Conservation (phyloP, 2,329 filamentous ascomycete species). For the Plenodomus lindquistii region DNA sequence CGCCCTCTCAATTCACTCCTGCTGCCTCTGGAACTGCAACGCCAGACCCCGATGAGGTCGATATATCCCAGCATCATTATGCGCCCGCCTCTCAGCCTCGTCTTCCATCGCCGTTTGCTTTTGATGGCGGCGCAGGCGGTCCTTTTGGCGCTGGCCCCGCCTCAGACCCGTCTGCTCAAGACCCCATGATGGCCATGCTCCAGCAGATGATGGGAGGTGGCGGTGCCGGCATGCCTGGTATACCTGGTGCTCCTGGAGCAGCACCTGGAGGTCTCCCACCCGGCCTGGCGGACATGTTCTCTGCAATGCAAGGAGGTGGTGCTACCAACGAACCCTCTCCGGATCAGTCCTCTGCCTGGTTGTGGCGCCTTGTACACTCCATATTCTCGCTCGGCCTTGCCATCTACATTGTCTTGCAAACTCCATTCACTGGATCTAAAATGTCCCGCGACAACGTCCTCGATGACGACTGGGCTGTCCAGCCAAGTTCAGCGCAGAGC, state of each 20-base stretch:
- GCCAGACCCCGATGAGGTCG: constrained; percentile 71
- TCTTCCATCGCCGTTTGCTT: constrained; percentile 41
- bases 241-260: constrained; percentile 30
- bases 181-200: constrained; percentile 75
- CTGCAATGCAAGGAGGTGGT: constrained; percentile 51
- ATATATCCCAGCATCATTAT: constrained; percentile 77
- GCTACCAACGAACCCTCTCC: constrained; percentile 35
- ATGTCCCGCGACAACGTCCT: constrained; percentile 53
- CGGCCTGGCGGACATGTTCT: constrained; percentile 50
- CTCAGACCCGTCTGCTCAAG: constrained; percentile 49
- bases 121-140: constrained; percentile 27
- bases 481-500: constrained; percentile 43
- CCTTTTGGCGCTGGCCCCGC: constrained; percentile 23
- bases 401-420: constrained; percentile 69
- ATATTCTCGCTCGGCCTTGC: constrained; percentile 71
- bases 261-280: constrained; percentile 42
- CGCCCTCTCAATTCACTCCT: constrained; percentile 19
- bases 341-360: constrained; percentile 51
- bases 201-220: constrained; percentile 68
- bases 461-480: constrained; percentile 37
- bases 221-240: constrained; percentile 42
- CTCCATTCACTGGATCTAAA: constrained; percentile 70
- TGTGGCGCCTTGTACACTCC: constrained; percentile 77
- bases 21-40: constrained; percentile 34
- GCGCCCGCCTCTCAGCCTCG: constrained; percentile 55